phyloP scores from a whole-genome alignment of 805 yeast genomes.

The Metschnikowia lachancei region DNA sequence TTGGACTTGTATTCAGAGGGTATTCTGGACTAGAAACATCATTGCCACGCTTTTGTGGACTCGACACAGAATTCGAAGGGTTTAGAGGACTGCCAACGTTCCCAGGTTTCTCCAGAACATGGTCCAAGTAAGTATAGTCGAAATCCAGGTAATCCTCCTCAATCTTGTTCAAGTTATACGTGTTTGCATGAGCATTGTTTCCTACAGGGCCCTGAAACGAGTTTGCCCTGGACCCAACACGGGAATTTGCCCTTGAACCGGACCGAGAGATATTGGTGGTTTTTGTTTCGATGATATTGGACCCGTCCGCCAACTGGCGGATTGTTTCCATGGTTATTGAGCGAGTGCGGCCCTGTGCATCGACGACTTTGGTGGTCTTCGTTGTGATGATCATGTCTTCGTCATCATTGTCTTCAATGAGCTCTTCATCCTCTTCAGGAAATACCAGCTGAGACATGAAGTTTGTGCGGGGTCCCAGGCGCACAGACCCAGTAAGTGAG shows the following conservation, averaged over 20 bases:
- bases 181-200: conserved; percentile 17
- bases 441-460: conserved; percentile 7
- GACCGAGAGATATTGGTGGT: conserved; percentile 39
- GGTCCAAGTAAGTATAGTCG: conserved; percentile 41
- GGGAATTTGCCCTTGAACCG: conserved; percentile 25
- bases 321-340: conserved; percentile 56
- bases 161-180: conserved; percentile 34
- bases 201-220: conserved; percentile 18
- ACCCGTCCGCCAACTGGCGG: conserved; percentile 45
- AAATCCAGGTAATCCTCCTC: conserved; percentile 45
- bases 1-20: neutral
- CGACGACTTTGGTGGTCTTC: conserved; percentile 51
- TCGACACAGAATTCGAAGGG: neutral
- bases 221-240: conserved; percentile 16
- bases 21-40: too few species aligned
- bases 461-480: conserved; percentile 7
- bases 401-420: conserved; percentile 17
- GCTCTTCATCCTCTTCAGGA: conserved; percentile 17
- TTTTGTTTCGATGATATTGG: conserved; percentile 42
- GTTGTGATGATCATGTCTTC: conserved; percentile 35
- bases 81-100: neutral
- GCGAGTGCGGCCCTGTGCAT: conserved; percentile 49
- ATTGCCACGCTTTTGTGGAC: too few species aligned
- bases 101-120: conserved; percentile 10
- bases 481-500: conserved; percentile 11